phyloP scores from a whole-genome alignment of 495 filamentous ascomycete species.

The Mycothermus thermophilus region DNA sequence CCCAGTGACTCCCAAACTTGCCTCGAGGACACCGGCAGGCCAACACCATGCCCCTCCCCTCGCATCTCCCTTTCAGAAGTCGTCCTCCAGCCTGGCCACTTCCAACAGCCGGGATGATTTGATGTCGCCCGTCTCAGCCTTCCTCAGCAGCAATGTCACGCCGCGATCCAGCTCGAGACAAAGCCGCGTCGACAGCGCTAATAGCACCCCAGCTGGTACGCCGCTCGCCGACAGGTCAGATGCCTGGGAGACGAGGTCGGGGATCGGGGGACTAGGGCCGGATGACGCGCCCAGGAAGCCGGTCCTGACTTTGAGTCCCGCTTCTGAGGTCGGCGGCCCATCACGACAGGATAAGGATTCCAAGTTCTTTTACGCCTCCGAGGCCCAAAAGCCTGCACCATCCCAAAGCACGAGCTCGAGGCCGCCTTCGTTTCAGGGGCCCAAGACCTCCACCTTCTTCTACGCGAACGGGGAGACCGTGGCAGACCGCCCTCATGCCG shows the following conservation, averaged over 20 bases:
- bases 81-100: constrained; percentile 7
- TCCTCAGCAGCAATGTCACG: constrained; percentile 52
- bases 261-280: constrained; percentile 17
- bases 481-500: constrained; percentile 12
- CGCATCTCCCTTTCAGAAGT: constrained; percentile 16
- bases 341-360: constrained; percentile 28
- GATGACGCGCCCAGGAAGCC: constrained; percentile 18
- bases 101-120: constrained; percentile 10
- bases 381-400: constrained; percentile 43
- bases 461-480: constrained; percentile 35
- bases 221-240: constrained; percentile 33
- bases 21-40: constrained; percentile 14
- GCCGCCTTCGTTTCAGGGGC: constrained; percentile 13
- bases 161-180: constrained; percentile 56
- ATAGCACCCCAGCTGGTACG: constrained; percentile 45
- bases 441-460: constrained; percentile 40
- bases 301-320: constrained; percentile 20
- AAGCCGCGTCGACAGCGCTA: constrained; percentile 49
- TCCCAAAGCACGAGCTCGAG: constrained; percentile 11
- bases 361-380: constrained; percentile 67
- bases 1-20: constrained; percentile 36
- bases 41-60: constrained; percentile 22
- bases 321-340: constrained; percentile 15
- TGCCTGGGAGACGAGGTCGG: constrained; percentile 25
- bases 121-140: constrained; percentile 37